Conservation (phyloP, 2,329 filamentous ascomycete genomes). For the Penicillium sp. region DNA sequence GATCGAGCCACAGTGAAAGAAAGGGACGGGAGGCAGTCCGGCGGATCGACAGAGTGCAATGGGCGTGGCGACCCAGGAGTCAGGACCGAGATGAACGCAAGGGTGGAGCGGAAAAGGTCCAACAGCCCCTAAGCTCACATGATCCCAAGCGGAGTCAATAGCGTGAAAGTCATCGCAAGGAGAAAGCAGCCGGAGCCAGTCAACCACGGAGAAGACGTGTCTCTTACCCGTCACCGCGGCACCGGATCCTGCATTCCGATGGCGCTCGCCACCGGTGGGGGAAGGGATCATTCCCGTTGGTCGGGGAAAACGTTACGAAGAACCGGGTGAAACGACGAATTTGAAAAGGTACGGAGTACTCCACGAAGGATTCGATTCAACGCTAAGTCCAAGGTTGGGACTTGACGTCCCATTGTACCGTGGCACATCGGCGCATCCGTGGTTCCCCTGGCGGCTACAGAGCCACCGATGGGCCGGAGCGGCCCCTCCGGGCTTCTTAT, state of each 20-base stretch:
- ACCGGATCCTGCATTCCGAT: constrained; percentile 35
- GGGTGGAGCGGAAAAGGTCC: constrained; percentile 2
- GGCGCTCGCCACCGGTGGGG: constrained; percentile 22
- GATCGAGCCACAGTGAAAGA: background rate
- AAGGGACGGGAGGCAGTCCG: background rate
- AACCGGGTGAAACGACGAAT: constrained; percentile 11
- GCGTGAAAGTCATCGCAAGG: constrained; percentile 21
- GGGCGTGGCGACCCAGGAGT: background rate
- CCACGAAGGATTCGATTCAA: background rate
- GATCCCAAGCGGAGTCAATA: constrained; percentile 21
- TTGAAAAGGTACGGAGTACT: background rate
- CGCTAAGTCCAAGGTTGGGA: constrained; percentile 4
- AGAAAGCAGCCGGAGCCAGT: background rate
- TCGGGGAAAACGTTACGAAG: constrained; percentile 2
- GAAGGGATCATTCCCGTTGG: constrained; percentile 21
- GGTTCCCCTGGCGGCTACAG: constrained; percentile 12
- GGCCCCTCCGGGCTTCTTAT: constrained; percentile 1
- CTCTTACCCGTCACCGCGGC: constrained; percentile 38
- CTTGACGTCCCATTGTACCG: constrained; percentile 10
- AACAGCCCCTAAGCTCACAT: constrained; percentile 16
- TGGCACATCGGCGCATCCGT: constrained; percentile 9
- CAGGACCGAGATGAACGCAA: background rate
- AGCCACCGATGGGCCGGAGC: background rate
- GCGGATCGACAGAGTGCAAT: background rate
- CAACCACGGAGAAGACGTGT: background rate